Evolutionary conservation across 1,284 basidiomycete genomes (phyloP), one percentile per base, ranked within the genome.

Genomic region (Xerocomus nothofagi): DNA sequence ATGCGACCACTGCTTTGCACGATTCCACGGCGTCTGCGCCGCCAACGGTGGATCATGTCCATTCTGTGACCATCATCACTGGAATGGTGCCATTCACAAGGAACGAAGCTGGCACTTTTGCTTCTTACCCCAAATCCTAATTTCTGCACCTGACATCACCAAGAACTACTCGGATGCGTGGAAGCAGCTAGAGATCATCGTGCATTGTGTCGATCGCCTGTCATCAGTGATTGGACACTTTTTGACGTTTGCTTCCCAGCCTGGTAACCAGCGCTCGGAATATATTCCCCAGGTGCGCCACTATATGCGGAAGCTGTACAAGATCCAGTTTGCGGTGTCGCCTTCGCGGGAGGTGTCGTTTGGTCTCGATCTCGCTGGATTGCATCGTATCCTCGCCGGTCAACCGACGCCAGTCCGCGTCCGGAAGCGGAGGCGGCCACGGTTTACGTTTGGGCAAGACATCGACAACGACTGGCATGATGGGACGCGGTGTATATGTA

Each of bases 1-100:
- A 64, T 91, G 88, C 63, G 88, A 91, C 61, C 88, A 91, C 59
- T 91, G 88, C 57, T 87, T 79, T 63, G 89, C 88, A 37, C 75
- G 88, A 45, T 91, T 91, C 70, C 88, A 91, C 57, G 88, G 87
- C 17, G 76, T 82, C 48, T 91, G 88, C 57, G 88, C 88, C 11
- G 83, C 83, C 55, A 89, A 85, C 56, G 88, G 88, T n/a, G 88
- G 88, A 31, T 91, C 88, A 8, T 91, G 88, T 63, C 88, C 89
- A 0, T 91, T 91, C 73, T 91, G 88, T 58, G 88, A 91, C 56
- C 88, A 91, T 58, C 85, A 89, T 56, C 89, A 91, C 58, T 91
- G 88, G 88, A 88, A 91, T 58, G 88, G 88, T 24, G 78, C 84
- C 7, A 83, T 91, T 49, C 80, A 82, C 65, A 90, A 89, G 65